Conservation (phyloP, 2,329 filamentous ascomycete species). For the Fusarium falciforme region DNA sequence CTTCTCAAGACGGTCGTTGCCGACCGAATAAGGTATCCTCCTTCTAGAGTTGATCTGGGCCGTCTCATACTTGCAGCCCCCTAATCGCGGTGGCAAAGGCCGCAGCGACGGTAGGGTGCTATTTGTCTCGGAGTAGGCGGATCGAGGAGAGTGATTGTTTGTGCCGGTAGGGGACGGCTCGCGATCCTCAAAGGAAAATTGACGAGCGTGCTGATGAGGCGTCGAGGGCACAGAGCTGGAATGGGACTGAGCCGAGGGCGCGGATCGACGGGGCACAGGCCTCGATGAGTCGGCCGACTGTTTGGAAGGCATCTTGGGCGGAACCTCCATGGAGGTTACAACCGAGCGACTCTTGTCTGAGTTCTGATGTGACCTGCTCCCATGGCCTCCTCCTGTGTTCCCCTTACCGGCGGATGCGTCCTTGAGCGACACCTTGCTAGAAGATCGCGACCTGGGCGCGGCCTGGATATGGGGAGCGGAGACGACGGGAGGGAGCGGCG, state of each 20-base stretch:
- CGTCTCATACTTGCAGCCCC: conserved; percentile 89
- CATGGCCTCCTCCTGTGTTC: conserved; percentile 69
- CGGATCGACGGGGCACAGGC: conserved; percentile 46
- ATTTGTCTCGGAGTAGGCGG: conserved; percentile 90
- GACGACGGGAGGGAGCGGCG: conserved; percentile 66
- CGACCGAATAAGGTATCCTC: conserved; percentile 91
- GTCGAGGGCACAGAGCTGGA: conserved; percentile 95
- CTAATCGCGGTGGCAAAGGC: conserved; percentile 68
- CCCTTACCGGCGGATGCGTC: conserved; percentile 60
- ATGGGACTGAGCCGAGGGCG: conserved; percentile 57
- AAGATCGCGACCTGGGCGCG: conserved; percentile 67
- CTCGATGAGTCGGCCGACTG: conserved; percentile 50
- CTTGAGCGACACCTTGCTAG: conserved; percentile 70
- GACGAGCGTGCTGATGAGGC: conserved; percentile 87
- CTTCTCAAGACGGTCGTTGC: conserved; percentile 80
- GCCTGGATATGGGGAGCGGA: conserved; percentile 68
- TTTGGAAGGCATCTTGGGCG: conserved; percentile 63
- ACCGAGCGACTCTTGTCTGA: conserved; percentile 71
- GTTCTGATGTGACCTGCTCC: conserved; percentile 69
- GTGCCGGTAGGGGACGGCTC: conserved; percentile 82
- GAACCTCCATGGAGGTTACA: conserved; percentile 68
- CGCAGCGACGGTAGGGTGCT: conserved; percentile 76
- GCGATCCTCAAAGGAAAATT: conserved; percentile 82
- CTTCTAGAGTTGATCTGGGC: conserved; percentile 83
- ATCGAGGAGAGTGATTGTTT: conserved; percentile 86